Percentiles rank a stretch among this genome's conserved stretches.
These are phyloP conservation scores for Hericium rajendrae DNA, from an alignment of 768 basidiomycete genomes.

Conservation along the genomic window DNA sequence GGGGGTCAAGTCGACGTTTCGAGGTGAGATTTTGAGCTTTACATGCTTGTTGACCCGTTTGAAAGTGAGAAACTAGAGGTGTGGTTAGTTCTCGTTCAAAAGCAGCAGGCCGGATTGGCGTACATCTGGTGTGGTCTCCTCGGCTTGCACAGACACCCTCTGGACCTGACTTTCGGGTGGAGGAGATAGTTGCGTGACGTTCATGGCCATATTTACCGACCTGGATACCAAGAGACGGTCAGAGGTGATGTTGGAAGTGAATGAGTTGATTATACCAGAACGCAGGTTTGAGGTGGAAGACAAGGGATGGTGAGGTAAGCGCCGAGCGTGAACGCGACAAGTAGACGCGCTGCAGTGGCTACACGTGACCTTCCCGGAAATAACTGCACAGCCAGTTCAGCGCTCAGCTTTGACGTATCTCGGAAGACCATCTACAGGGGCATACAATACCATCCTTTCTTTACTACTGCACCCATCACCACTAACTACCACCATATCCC, in stretches of 20 bases:
- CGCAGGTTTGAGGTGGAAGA: too few relatives aligned
- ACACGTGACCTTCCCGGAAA: too few relatives aligned
- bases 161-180: constrained; percentile 5
- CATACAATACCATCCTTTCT: too few relatives aligned
- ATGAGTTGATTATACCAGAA: background rate
- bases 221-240: background rate
- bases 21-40: constrained; percentile 52
- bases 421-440: too few relatives aligned
- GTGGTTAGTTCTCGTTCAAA: background rate
- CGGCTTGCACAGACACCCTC: constrained; percentile 8
- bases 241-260: background rate
- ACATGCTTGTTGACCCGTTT: constrained; percentile 45
- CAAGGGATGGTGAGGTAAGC: too few relatives aligned
- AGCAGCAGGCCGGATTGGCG: background rate
- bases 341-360: too few relatives aligned
- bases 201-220: constrained; percentile 4
- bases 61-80: constrained; percentile 28
- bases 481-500: too few relatives aligned
- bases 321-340: too few relatives aligned
- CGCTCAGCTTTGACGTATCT: too few relatives aligned
- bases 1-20: constrained; percentile 33
- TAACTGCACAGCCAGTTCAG: too few relatives aligned
- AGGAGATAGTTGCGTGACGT: constrained; percentile 10
- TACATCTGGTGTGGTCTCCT: constrained; percentile 13
- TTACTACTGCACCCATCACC: too few relatives aligned